Conservation (phyloP, 768 basidiomycete species). For the Trametes cinnabarina region DNA sequence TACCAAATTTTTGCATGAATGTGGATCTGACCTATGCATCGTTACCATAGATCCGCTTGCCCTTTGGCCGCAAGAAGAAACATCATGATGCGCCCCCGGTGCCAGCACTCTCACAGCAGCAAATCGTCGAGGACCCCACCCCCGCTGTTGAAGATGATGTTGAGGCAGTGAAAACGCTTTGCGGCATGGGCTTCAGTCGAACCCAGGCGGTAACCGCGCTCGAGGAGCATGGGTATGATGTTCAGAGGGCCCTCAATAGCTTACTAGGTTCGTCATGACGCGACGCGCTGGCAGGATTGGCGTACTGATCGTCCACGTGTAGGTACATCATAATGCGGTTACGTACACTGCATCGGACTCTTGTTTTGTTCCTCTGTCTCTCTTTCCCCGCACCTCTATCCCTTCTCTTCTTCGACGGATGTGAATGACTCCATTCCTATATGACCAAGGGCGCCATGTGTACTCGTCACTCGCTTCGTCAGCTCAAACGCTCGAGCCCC, state of each 20-base stretch:
- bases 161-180: constrained; percentile 74
- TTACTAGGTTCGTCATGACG: constrained; percentile 45
- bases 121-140: constrained; percentile 45
- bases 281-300: not conserved
- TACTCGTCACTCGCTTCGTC: constrained; percentile 16
- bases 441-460: constrained; percentile 16
- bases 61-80: constrained; percentile 77
- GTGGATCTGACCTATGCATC: not conserved
- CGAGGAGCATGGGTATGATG: constrained; percentile 81
- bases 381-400: not conserved
- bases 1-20: not conserved
- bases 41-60: constrained; percentile 61
- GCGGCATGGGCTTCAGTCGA: constrained; percentile 89
- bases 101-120: constrained; percentile 32
- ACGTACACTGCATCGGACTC: not conserved
- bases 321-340: constrained; percentile 26
- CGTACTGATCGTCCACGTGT: constrained; percentile 6
- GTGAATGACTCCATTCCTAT: constrained; percentile 13
- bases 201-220: constrained; percentile 79
- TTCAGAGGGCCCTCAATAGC: constrained; percentile 74
- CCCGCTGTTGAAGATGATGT: constrained; percentile 70
- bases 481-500: constrained; percentile 1
- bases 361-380: not conserved
- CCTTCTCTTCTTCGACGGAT: constrained; percentile 6
- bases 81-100: constrained; percentile 49